phyloP scores from a whole-genome alignment of 1,139 yeast genomes.

The Protomyces inundatus region DNA sequence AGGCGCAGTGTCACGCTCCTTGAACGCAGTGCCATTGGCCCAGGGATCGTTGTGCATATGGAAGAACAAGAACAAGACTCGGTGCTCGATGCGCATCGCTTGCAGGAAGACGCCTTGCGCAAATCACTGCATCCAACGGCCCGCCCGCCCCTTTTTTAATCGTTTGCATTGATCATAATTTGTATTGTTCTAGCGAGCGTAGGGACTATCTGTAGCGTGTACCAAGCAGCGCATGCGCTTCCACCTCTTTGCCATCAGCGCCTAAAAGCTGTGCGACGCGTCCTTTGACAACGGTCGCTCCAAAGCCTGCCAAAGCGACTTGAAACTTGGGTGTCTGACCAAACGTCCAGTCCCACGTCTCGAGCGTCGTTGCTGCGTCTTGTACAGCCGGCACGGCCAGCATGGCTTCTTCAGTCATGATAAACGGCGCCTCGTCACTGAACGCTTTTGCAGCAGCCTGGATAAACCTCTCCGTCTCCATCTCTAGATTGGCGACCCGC shows the following conservation, averaged over 20 bases:
- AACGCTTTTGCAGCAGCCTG: constrained; percentile 49
- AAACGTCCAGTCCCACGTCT: constrained; percentile 64
- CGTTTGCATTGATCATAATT: no score
- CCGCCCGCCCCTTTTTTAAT: neutral
- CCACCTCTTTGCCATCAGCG: no score
- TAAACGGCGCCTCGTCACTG: constrained; percentile 39
- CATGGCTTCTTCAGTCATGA: constrained; percentile 2
- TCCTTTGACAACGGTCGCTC: neutral
- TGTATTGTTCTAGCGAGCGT: no score
- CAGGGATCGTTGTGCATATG: neutral
- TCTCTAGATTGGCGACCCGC: constrained; percentile 60
- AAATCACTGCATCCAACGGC: neutral
- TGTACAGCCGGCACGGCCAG: constrained; percentile 6
- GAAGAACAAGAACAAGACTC: neutral
- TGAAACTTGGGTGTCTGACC: constrained; percentile 65
- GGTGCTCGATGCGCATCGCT: neutral
- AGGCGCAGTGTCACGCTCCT: neutral
- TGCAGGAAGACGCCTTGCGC: neutral
- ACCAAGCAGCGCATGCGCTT: no score
- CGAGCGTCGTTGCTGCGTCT: constrained; percentile 34
- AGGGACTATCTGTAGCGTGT: no score
- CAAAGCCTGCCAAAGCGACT: neutral
- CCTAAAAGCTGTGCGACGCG: neutral
- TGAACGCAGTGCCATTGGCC: neutral
- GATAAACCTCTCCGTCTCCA: constrained; percentile 48